A percentile compares a stretch with the other conserved stretches of the same genome.
These are phyloP conservation scores for Fistulinella prunicolor DNA, from an alignment of 768 basidiomycete genomes.

Conservation along the genomic window DNA sequence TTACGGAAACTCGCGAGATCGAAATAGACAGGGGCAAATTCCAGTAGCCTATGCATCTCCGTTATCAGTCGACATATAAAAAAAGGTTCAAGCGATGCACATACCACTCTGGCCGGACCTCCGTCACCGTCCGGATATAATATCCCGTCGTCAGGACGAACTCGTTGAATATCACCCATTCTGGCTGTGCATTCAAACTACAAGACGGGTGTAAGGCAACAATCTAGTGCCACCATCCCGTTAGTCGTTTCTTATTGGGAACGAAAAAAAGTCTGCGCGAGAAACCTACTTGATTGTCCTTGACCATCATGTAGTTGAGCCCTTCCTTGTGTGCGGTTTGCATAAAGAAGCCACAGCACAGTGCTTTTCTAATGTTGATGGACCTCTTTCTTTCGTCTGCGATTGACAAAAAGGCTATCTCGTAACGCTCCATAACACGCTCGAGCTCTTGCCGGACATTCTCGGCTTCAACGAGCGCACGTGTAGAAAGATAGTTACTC, in stretches of 20 bases:
- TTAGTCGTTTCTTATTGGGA: background rate
- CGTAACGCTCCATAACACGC: constrained; percentile 88
- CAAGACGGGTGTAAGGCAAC: constrained; percentile 69
- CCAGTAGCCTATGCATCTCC: constrained; percentile 50
- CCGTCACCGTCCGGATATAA: constrained; percentile 91
- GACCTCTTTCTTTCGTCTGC: constrained; percentile 70
- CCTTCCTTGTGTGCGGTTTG: constrained; percentile 95
- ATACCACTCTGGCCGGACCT: constrained; percentile 84
- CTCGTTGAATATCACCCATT: constrained; percentile 93
- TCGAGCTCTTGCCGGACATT: constrained; percentile 89
- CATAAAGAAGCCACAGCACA: constrained; percentile 97
- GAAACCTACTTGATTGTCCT: constrained; percentile 80
- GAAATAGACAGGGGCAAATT: constrained; percentile 65
- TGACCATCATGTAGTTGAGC: constrained; percentile 83
- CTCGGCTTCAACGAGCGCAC: constrained; percentile 86
- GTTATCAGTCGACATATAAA: background rate
- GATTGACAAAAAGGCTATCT: constrained; percentile 70
- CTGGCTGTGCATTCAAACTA: constrained; percentile 81
- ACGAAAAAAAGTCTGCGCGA: background rate
- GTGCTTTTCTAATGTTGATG: constrained; percentile 71
- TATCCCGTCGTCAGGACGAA: constrained; percentile 88
- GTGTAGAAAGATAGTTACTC: constrained; percentile 81
- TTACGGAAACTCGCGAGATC: constrained; percentile 62
- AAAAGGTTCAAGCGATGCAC: constrained; percentile 18
- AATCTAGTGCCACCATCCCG: constrained; percentile 4